These are phyloP conservation scores for Coprinopsis cinerea DNA, from an alignment of 768 basidiomycete genomes.

Conservation along the genomic window DNA sequence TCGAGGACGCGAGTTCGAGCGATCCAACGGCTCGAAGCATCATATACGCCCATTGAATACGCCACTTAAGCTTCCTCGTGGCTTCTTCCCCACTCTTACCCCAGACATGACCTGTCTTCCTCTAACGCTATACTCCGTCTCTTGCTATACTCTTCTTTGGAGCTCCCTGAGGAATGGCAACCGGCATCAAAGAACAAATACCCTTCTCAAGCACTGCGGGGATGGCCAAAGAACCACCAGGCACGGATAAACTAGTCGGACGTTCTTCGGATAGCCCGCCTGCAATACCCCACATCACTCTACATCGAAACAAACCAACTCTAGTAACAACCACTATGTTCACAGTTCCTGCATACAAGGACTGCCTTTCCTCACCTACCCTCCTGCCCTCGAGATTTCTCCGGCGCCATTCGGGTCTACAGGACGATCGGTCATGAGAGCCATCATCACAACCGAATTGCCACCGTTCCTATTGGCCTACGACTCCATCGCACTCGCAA, in stretches of 20 bases:
- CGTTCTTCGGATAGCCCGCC: constrained; percentile 20
- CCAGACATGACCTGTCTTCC: too few relatives aligned
- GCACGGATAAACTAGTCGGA: constrained; percentile 25
- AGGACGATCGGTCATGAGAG: constrained; percentile 5
- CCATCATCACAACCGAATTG: constrained; percentile 5
- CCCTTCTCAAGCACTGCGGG: background rate
- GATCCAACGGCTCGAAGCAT: too few relatives aligned
- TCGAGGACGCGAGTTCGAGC: too few relatives aligned
- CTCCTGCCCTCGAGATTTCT: constrained; percentile 6
- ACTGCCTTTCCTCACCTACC: background rate
- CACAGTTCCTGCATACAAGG: background rate
- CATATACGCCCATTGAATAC: too few relatives aligned
- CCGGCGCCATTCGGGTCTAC: background rate
- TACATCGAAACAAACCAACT: background rate
- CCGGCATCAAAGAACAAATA: constrained; percentile 5
- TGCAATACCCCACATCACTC: constrained; percentile 22
- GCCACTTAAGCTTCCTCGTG: too few relatives aligned
- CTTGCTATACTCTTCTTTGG: too few relatives aligned
- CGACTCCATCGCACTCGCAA: constrained; percentile 3
- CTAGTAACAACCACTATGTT: background rate
- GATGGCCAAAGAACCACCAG: too few relatives aligned
- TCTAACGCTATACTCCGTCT: too few relatives aligned
- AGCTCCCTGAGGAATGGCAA: too few relatives aligned
- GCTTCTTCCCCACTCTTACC: too few relatives aligned
- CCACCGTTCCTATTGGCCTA: background rate